Evolutionary conservation across 441 rosid genomes (phyloP), one percentile per base, ranked within the genome.

Genomic region (Metrosideros polymorpha): DNA sequence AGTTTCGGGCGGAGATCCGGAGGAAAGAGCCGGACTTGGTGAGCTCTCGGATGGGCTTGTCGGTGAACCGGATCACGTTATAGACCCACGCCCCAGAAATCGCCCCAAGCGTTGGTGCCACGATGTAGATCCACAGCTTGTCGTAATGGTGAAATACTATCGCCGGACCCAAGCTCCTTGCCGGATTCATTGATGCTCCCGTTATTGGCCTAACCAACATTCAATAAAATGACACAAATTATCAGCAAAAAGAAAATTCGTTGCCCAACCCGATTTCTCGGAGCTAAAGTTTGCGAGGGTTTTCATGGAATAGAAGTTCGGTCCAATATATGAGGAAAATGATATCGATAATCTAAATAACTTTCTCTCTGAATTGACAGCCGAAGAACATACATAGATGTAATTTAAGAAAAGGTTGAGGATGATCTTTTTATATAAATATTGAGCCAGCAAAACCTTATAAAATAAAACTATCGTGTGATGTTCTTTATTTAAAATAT

Each of bases 121-220:
- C 25, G 29, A 85, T 55, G 43, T 85, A 85, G 30, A 85, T 79
- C 87, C 87, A 85, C 12, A 85, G 63, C 63, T 83, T 83, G 1
- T 85, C 45, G 43, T 85, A 85, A 19, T 19, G 83, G 27, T 14
- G 30, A 30, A 43, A 54, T 29, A 19, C 87, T 54, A 85, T 76
- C 8, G 87, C 87, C 24, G 87, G 84, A 35, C 87, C 87, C 52
- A 76, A 42, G 52, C 84, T 85, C 83, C 87, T 85, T 19, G 87
- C 87, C 4, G 87, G 87, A 42, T 85, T 85, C 87, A 85, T 85
- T 5, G 87, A 85, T 43, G 71, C 87, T 49, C 87, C 87, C 8
- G 87, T 75, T 39, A 76, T 6, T 2, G 87, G 84, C 25, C 87
- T 76, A 35, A 10, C 25, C 32, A 83, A 45, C 39, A 18, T 25